These are phyloP conservation scores for Apiotrichum mycotoxinovorans DNA, from an alignment of 1,284 basidiomycete genomes.

Conservation along the genomic window DNA sequence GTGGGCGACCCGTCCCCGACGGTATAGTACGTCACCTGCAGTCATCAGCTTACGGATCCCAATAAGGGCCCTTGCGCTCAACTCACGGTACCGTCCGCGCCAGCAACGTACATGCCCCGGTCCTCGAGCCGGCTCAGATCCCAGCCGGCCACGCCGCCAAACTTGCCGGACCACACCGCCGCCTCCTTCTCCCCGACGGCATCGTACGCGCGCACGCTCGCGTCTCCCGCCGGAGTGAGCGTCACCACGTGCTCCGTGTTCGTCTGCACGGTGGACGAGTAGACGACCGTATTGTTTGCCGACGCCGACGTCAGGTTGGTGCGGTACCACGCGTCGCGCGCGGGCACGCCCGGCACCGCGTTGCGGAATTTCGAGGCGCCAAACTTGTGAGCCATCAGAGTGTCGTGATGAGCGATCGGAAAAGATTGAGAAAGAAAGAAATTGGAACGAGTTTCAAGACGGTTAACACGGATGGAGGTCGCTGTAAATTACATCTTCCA, in stretches of 20 bases:
- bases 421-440: neutral
- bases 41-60: too few relatives aligned
- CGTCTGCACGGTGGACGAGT: slow-evolving; percentile 36
- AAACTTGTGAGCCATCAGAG: slow-evolving; percentile 32
- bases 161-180: slow-evolving; percentile 23
- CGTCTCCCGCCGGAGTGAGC: slow-evolving; percentile 31
- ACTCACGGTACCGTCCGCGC: slow-evolving; percentile 36
- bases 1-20: neutral
- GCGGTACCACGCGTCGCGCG: slow-evolving; percentile 38
- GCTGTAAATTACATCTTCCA: too few relatives aligned
- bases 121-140: slow-evolving; percentile 39
- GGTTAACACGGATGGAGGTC: too few relatives aligned
- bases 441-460: too few relatives aligned
- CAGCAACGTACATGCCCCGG: slow-evolving; percentile 30
- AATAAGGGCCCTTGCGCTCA: too few relatives aligned
- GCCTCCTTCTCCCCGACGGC: slow-evolving; percentile 7
- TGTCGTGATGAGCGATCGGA: neutral
- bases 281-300: slow-evolving; percentile 22
- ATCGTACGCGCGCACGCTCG: slow-evolving; percentile 29
- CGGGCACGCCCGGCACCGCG: slow-evolving; percentile 26
- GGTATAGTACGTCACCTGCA: slow-evolving; percentile 12
- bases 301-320: slow-evolving; percentile 11
- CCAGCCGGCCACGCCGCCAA: slow-evolving; percentile 41
- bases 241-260: slow-evolving; percentile 36
- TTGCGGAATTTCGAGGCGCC: slow-evolving; percentile 47